phyloP scores from a whole-genome alignment of 495 filamentous ascomycete species.

The Aeminium ludgeri region DNA sequence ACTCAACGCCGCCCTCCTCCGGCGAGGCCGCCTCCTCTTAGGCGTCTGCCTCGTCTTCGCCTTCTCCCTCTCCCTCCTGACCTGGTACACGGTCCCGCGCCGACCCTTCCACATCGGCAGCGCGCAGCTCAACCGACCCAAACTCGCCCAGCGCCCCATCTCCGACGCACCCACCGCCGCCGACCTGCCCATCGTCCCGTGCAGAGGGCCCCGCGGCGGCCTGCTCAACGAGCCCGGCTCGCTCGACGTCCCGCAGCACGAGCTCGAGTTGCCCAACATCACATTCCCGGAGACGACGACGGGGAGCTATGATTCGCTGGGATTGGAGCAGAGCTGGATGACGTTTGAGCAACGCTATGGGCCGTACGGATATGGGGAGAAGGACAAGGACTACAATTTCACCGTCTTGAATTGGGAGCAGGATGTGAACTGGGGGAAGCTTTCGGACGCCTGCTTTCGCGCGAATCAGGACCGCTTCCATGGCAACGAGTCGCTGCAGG shows the following conservation, averaged over 20 bases:
- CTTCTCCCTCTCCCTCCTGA: too few relatives aligned
- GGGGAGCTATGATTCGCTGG: constrained; percentile 1
- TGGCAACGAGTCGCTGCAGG: background rate
- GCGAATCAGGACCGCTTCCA: background rate
- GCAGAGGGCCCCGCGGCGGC: background rate
- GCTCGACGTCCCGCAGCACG: background rate
- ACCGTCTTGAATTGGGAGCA: background rate
- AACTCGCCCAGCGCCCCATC: too few relatives aligned
- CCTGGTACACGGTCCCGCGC: too few relatives aligned
- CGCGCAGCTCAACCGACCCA: too few relatives aligned
- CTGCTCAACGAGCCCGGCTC: background rate
- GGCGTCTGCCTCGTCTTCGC: too few relatives aligned
- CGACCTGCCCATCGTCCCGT: background rate
- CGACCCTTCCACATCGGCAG: too few relatives aligned
- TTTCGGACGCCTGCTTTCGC: background rate
- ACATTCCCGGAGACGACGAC: background rate
- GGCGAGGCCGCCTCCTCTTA: too few relatives aligned
- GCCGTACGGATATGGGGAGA: constrained; percentile 3
- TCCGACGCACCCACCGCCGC: background rate
- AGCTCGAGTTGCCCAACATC: background rate
- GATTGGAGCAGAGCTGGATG: constrained; percentile 5
- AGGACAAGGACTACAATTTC: background rate
- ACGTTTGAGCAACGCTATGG: constrained; percentile 1
- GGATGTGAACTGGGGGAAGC: constrained; percentile 2
- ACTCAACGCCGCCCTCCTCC: too few relatives aligned